These are phyloP conservation scores for Boletales sp. DNA, from an alignment of 768 basidiomycete species.

Conservation along the genomic window DNA sequence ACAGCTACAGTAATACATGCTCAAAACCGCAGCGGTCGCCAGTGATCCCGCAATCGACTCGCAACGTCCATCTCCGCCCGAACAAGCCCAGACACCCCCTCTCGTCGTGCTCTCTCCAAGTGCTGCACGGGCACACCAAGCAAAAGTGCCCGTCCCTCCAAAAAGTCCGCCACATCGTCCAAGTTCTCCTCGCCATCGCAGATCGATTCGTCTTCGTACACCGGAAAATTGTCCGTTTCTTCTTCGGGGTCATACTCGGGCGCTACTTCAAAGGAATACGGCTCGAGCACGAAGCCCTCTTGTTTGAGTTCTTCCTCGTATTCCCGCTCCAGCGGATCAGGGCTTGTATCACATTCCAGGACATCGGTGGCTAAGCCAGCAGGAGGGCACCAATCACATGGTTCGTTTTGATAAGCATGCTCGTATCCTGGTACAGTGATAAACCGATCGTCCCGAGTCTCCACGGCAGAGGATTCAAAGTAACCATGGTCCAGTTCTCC, in stretches of 20 bases:
- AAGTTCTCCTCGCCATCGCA: not conserved
- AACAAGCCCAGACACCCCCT: conserved; percentile 30
- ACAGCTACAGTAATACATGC: not conserved
- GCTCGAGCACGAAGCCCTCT: not conserved
- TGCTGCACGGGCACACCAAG: conserved; percentile 31
- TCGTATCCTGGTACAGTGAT: not conserved
- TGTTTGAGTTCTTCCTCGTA: conserved; percentile 3
- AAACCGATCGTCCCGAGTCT: not conserved
- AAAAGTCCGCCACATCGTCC: conserved; percentile 30
- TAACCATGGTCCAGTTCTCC: not conserved
- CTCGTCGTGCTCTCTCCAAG: conserved; percentile 6
- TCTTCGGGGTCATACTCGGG: not conserved
- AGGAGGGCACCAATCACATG: conserved; percentile 3
- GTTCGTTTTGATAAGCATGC: not conserved
- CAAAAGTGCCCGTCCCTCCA: conserved; percentile 53
- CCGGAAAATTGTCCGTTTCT: not conserved
- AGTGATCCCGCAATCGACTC: conserved; percentile 53
- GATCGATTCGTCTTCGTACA: conserved; percentile 2
- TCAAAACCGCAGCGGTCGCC: conserved; percentile 60
- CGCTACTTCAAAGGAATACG: not conserved
- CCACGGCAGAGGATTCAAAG: not conserved
- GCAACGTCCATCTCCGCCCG: conserved; percentile 64
- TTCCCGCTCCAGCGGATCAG: conserved; percentile 4
- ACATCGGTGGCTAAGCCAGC: conserved; percentile 1
- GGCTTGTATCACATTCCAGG: not conserved